Evolutionary conservation across 306 rosid genomes (phyloP), one percentile per base, ranked within the genome.

Genomic region (Casuarina equisetifolia): DNA sequence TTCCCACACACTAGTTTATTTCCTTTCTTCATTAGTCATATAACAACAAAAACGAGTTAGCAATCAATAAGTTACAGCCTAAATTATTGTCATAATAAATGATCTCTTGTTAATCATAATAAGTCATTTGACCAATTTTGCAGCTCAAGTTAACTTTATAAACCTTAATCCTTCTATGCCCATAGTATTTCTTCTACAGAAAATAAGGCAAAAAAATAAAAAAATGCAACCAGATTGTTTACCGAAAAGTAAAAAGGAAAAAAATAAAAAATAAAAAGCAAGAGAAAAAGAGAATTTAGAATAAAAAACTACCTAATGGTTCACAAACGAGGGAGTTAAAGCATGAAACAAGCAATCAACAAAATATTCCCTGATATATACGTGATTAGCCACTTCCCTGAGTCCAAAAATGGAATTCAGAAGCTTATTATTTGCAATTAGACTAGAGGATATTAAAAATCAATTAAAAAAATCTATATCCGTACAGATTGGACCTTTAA

Each of bases 341-440:
- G 70, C 70, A 66, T 15, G 69, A 2, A 66, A 66, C 70, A 66
- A 0, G 1, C 20, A 42, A 66, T 39, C 46, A 66, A 39, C 70
- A 66, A 39, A 36, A 2, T 38, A 20, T 11, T 48, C 17, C 32
- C 8, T 25, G 40, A 40, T 38, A 64, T 6, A 19, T n/a, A 64
- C 25, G 38, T 63, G 70, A 59, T 59, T 38, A 46, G 39, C 70
- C 46, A 63, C 15, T 46, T 15, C 48, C 16, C 43, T 4, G 3
- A 11, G 19, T 36, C 25, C 9, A 15, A 38, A 38, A 32, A 38
- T 38, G 39, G 48, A 64, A 39, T 16, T 64, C 5, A 64, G 25
- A 64, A 39, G 45, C 16, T 13, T 39, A 38, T 63, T 16, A 64
- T 64, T 64, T 64, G 70, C 70, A 64, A 57, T 48, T 48, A 48